Evolutionary conservation across 768 basidiomycete genomes (phyloP).

Genomic region (Auriscalpium vulgare): DNA sequence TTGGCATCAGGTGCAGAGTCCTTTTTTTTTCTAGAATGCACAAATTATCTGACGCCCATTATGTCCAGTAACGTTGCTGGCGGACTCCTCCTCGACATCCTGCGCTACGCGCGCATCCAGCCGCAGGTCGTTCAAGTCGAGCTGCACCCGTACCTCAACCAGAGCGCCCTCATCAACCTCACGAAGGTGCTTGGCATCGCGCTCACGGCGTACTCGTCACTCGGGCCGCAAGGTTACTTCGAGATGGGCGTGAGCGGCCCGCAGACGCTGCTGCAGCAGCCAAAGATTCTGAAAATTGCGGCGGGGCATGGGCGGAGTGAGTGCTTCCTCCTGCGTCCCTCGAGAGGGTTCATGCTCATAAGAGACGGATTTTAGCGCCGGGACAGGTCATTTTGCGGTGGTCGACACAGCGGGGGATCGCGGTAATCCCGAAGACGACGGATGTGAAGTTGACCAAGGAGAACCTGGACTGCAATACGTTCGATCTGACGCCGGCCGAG

Average conservation of each 20-base stretch:
- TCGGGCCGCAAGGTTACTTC: conserved; percentile 47
- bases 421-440: conserved; percentile 44
- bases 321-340: conserved; percentile 4
- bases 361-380: conserved; percentile 16
- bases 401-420: conserved; percentile 39
- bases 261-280: conserved; percentile 46
- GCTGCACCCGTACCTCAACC: conserved; percentile 47
- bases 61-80: conserved; percentile 62
- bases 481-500: conserved; percentile 50
- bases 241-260: conserved; percentile 58
- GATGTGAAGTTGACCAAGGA: conserved; percentile 28
- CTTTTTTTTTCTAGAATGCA: too few relatives aligned
- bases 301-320: conserved; percentile 45
- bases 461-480: conserved; percentile 39
- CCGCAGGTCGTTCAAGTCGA: conserved; percentile 56
- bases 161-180: conserved; percentile 37
- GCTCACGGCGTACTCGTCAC: conserved; percentile 50
- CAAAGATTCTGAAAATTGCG: conserved; percentile 37
- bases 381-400: conserved; percentile 43
- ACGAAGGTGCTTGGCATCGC: conserved; percentile 37
- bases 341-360: too few relatives aligned
- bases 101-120: conserved; percentile 65
- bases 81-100: conserved; percentile 62
- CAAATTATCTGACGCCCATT: not conserved
- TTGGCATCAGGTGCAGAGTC: conserved; percentile 58